Base-by-base conservation (phyloP, 2,329 filamentous ascomycete genomes). In the Calonectria hawksworthii region DNA sequence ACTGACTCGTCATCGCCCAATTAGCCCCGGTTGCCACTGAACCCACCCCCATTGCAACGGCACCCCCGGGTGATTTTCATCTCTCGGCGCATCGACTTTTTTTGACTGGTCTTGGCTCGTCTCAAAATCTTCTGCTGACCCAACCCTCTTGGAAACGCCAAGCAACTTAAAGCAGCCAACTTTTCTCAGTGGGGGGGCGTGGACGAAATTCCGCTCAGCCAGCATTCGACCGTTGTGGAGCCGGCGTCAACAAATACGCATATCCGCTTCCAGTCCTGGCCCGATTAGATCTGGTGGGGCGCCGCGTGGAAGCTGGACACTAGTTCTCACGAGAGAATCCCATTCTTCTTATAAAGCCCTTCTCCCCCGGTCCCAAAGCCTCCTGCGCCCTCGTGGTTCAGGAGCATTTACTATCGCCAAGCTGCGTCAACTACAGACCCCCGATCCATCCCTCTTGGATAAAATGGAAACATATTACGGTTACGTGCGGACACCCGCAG, bases 381-480 rank as follows among this genome's bases (percentile, higher is more conserved):
- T 69, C 75, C 75, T 75, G 69, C 47, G 64, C 75, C 68, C 79
- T 56, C 32, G 61, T 61, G 68, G 56, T 69, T 56, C 41, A 66
- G 68, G 64, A 75, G 50, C 71, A 72, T 51, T 74, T 70, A 54
- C 32, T 64, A 75, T 73, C 72, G 72, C 72, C 76, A 77, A 72
- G 73, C 76, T 78, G 79, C 77, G 66, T 64, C 70, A 78, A 75
- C 50, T 69, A 68, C 74, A 74, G 68, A 61, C 41, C 38, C 65
- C 72, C 75, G 69, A 77, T 64, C 74, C 76, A 68, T 74, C 76
- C 67, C 73, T 64, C 44, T 73, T 75, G 70, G 80, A 83, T 78
- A 88, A 84, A 82, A 99, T 99, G 96, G 97, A 99, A 88, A 99
- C 97, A 61, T 99, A 99, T 84, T 92, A 96, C 88, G 97, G 97